A percentile compares a stretch with the other conserved stretches of the same genome.
Evolutionary conservation across 2,329 filamentous ascomycete species (phyloP).

Genomic region (Penicillium rolfsii): DNA sequence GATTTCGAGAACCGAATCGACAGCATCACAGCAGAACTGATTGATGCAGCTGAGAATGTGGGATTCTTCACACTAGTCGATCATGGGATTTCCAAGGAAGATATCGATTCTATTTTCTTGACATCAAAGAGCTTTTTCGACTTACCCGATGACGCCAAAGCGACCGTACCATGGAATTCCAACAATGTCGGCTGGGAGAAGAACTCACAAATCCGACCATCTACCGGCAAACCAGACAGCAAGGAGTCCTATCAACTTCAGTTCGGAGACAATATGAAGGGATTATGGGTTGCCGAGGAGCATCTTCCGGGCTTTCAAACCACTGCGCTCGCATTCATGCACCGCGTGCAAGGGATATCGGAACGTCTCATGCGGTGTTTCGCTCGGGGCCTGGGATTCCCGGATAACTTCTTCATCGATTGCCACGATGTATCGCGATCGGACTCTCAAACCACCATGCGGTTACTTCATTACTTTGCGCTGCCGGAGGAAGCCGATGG

Average conservation of each 20-base stretch:
- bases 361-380: conserved; percentile 63
- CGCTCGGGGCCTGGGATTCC: conserved; percentile 60
- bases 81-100: conserved; percentile 56
- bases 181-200: conserved; percentile 66
- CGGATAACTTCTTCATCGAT: conserved; percentile 59
- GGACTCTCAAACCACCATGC: conserved; percentile 59
- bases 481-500: conserved; percentile 43
- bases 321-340: conserved; percentile 57
- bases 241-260: conserved; percentile 68
- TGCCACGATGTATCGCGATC: conserved; percentile 56
- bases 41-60: conserved; percentile 59
- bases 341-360: conserved; percentile 55
- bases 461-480: conserved; percentile 62
- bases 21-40: conserved; percentile 57
- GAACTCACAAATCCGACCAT: conserved; percentile 61
- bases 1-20: conserved; percentile 59
- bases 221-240: conserved; percentile 60
- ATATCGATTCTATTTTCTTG: conserved; percentile 58
- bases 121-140: conserved; percentile 59
- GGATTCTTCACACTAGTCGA: conserved; percentile 64
- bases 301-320: conserved; percentile 55
- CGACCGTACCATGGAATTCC: conserved; percentile 57
- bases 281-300: conserved; percentile 56
- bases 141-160: conserved; percentile 57
- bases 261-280: conserved; percentile 59